Evolutionary conservation across 345 rosid species (phyloP), one percentile per base, ranked within the genome.

Genomic region (Dimocarpus longan): DNA sequence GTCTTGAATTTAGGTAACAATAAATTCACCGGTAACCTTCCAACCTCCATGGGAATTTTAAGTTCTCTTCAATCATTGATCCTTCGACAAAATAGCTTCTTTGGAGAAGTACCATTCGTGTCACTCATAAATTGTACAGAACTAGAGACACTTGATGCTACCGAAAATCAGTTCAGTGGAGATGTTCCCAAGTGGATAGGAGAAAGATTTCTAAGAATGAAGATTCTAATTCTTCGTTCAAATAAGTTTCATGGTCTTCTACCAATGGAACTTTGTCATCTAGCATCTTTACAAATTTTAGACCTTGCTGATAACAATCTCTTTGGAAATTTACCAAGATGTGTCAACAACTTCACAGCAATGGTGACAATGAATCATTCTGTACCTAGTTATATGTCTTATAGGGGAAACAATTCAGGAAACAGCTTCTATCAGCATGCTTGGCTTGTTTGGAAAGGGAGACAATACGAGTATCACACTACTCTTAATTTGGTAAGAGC

Each of bases 11-110:
- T 62, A 75, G 82, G 84, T 28, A 80, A 18, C 59, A 70, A 44
- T 65, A 73, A 46, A 32, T 70, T 5, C 6, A 10, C 8, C 7
- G 75, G 5, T 2, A 4, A 52, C 19, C 6, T 64, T 68, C 81
- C 9, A 78, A 83, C 66, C 54, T 85, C 24, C 83, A 86, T 44
- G 10, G 28, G 75, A 87, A 87, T 0, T 12, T 65, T 50, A n/a
- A 8, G 22, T 18, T 11, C 46, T 15, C 22, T 46, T 16, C 78
- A 75, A 5, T 74, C 42, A 7, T 16, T 87, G 7, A 83, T 82
- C 44, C 46, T 80, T n/a, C 64, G 79, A 43, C 62, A 67, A 19
- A 83, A 83, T 70, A 78, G 11, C 80, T 80, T 5, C 8, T 19
- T 21, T 1, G 63, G 63, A 16, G 24, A 5, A 19, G 5, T 19